These are phyloP conservation scores for Magnaporthiopsis rhizophila DNA, from an alignment of 2,329 filamentous ascomycete species.

Conservation along the genomic window DNA sequence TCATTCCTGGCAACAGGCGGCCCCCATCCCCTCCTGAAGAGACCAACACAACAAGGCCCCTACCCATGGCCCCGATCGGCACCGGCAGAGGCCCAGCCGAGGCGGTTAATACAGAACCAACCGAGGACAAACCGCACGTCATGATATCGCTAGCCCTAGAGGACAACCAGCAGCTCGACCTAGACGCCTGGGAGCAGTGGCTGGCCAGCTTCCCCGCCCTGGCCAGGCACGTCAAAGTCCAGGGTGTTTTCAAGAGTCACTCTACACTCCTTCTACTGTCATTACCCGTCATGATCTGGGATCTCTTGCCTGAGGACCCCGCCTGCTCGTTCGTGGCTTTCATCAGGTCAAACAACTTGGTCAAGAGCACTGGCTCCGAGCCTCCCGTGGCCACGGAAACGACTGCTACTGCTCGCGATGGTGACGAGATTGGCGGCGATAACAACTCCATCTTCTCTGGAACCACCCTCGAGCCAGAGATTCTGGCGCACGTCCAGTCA, in stretches of 20 bases:
- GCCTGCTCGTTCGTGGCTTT: constrained; percentile 52
- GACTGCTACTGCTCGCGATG: constrained; percentile 6
- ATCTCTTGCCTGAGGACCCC: constrained; percentile 47
- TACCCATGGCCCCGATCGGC: constrained; percentile 2
- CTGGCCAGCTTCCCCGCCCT: constrained; percentile 46
- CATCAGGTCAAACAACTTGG: constrained; percentile 49
- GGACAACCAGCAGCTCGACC: constrained; percentile 46
- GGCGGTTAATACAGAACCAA: constrained; percentile 31
- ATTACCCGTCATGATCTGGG: constrained; percentile 52
- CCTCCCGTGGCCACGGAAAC: constrained; percentile 4
- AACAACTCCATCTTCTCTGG: constrained; percentile 22
- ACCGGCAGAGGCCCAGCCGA: constrained; percentile 13
- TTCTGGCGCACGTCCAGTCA: background rate
- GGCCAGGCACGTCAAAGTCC: constrained; percentile 52
- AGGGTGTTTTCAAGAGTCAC: constrained; percentile 54
- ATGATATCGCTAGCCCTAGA: constrained; percentile 54
- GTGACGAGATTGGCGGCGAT: constrained; percentile 14
- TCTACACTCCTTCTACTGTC: constrained; percentile 51
- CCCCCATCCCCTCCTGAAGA: constrained; percentile 29
- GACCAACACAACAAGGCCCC: constrained; percentile 8
- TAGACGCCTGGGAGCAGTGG: constrained; percentile 54
- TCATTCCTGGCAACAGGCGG: constrained; percentile 24
- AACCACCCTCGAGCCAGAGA: constrained; percentile 14
- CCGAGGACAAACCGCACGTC: constrained; percentile 49
- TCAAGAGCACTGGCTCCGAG: constrained; percentile 22